phyloP scores from a whole-genome alignment of 768 basidiomycete species.

The Tylopilus subfusipes region DNA sequence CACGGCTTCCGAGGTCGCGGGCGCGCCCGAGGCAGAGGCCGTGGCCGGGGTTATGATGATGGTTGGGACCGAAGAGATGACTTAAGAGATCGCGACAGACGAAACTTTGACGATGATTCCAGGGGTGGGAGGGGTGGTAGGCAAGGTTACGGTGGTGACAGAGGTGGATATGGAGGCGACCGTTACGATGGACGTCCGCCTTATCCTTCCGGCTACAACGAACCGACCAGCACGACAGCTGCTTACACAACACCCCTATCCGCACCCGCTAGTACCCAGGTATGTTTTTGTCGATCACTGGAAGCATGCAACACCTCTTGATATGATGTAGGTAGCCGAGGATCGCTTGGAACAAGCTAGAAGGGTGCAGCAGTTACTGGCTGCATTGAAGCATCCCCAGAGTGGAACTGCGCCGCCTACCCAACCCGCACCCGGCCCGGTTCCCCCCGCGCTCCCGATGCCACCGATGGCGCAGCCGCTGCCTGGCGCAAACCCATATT shows the following conservation, averaged over 20 bases:
- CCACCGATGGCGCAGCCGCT: slow-evolving; percentile 31
- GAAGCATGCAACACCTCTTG: neutral
- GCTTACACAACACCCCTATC: slow-evolving; percentile 28
- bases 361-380: slow-evolving; percentile 79
- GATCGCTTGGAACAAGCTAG: slow-evolving; percentile 87
- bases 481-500: slow-evolving; percentile 38
- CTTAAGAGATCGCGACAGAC: slow-evolving; percentile 36
- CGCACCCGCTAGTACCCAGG: slow-evolving; percentile 22
- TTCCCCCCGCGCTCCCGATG: slow-evolving; percentile 37
- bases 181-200: slow-evolving; percentile 43
- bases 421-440: slow-evolving; percentile 32
- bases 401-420: slow-evolving; percentile 25
- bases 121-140: slow-evolving; percentile 36
- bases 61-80: slow-evolving; percentile 47
- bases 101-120: slow-evolving; percentile 36
- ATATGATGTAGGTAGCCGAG: slow-evolving; percentile 36
- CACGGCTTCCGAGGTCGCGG: slow-evolving; percentile 40
- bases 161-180: slow-evolving; percentile 43
- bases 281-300: slow-evolving; percentile 19
- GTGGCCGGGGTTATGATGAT: slow-evolving; percentile 37
- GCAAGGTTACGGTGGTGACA: slow-evolving; percentile 36
- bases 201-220: slow-evolving; percentile 28
- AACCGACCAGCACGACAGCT: slow-evolving; percentile 21
- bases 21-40: slow-evolving; percentile 39
- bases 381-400: slow-evolving; percentile 73